phyloP scores from a whole-genome alignment of 1,139 yeast genomes.

The Lodderomyces pseudojiufengensis region DNA sequence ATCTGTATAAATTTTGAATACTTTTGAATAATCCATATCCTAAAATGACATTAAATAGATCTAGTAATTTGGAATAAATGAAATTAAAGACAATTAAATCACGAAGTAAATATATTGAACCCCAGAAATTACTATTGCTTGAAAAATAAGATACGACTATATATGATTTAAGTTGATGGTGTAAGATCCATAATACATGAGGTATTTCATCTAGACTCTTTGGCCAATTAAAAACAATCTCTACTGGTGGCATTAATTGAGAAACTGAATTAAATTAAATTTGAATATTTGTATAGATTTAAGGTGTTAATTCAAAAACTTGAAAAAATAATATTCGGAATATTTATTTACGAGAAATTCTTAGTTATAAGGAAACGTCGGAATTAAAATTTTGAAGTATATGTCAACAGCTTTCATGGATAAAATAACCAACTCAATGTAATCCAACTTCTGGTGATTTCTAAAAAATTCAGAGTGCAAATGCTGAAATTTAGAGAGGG shows the following conservation, averaged over 20 bases:
- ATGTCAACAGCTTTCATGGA: too few relatives aligned
- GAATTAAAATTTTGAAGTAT: neutral
- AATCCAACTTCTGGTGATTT: too few relatives aligned
- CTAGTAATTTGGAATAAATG: conserved; percentile 13
- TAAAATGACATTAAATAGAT: conserved; percentile 14
- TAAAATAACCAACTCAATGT: too few relatives aligned
- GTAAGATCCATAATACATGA: neutral
- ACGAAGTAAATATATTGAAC: conserved; percentile 18
- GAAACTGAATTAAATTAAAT: too few relatives aligned
- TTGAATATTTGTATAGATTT: too few relatives aligned
- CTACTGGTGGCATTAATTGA: conserved; percentile 5
- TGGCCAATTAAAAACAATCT: conserved; percentile 3
- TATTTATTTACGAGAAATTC: too few relatives aligned
- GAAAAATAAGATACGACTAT: conserved; percentile 5
- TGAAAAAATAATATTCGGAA: too few relatives aligned
- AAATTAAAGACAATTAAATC: conserved; percentile 25
- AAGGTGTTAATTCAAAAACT: too few relatives aligned
- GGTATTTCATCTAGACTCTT: conserved; percentile 4
- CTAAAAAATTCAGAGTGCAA: too few relatives aligned
- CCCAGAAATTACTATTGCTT: conserved; percentile 11
- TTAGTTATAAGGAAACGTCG: neutral
- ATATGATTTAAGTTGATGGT: conserved; percentile 1
- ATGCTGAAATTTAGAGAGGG: too few relatives aligned
- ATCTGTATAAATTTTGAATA: conserved; percentile 12
- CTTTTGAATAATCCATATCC: conserved; percentile 42